phyloP scores from a whole-genome alignment of 371 early-diverging fungal genomes.

The Mortierella sp. region DNA sequence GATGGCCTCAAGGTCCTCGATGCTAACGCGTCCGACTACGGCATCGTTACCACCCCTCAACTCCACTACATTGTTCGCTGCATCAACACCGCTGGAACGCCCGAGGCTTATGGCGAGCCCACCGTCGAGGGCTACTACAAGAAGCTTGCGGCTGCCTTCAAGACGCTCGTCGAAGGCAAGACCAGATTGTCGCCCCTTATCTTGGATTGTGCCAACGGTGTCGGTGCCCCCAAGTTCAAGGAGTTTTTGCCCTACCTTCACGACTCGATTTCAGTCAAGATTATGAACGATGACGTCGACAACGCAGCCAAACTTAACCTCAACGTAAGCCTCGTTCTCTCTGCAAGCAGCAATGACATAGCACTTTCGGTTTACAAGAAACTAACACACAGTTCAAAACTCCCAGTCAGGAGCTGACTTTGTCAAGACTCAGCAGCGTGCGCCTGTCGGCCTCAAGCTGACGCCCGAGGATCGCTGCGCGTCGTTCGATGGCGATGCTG shows the following conservation, averaged over 20 bases:
- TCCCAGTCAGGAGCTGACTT: slow-evolving; percentile 98
- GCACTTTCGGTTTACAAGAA: too few species aligned
- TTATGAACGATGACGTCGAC: slow-evolving; percentile 80
- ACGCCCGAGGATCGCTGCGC: slow-evolving; percentile 80
- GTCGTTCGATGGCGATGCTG: slow-evolving; percentile 99
- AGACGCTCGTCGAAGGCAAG: slow-evolving; percentile 82
- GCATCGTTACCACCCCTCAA: slow-evolving; percentile 97
- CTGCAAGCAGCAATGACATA: not conserved
- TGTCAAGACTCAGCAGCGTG: slow-evolving; percentile 92
- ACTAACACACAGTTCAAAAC: not conserved
- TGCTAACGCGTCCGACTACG: slow-evolving; percentile 81
- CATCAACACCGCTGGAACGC: slow-evolving; percentile 82
- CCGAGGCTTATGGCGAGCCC: slow-evolving; percentile 91
- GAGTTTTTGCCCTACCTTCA: slow-evolving; percentile 77
- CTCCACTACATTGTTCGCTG: slow-evolving; percentile 96
- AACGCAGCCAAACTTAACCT: slow-evolving; percentile 83
- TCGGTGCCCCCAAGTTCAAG: slow-evolving; percentile 93
- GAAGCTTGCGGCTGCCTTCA: slow-evolving; percentile 88
- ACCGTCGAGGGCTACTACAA: slow-evolving; percentile 92
- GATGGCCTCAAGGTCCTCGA: slow-evolving; percentile 84
- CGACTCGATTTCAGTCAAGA: slow-evolving; percentile 70
- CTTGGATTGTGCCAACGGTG: slow-evolving; percentile 97
- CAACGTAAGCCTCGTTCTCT: slow-evolving; percentile 64
- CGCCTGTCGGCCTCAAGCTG: slow-evolving; percentile 78
- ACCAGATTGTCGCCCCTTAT: slow-evolving; percentile 74